Evolutionary conservation across 1,139 yeast species (phyloP).

Genomic region (Scheffersomyces segobiensis): DNA sequence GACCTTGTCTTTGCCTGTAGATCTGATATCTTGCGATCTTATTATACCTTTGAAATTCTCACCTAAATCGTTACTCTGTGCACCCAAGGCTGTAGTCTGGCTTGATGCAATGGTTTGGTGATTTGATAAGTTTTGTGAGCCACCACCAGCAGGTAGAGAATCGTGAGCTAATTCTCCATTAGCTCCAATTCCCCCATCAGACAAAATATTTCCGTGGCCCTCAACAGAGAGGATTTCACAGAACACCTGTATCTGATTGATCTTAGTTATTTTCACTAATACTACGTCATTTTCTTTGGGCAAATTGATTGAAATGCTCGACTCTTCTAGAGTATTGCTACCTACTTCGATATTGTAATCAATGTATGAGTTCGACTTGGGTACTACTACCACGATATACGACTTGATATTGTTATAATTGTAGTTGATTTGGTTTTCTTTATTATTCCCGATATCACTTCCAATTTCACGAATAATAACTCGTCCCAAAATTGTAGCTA

Average conservation of each 20-base stretch:
- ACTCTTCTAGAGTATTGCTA: constrained; percentile 14
- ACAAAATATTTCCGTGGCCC: constrained; percentile 54
- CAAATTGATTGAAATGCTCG: constrained; percentile 46
- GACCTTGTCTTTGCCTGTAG: constrained; percentile 88
- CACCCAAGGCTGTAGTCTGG: constrained; percentile 32
- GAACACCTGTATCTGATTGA: constrained; percentile 69
- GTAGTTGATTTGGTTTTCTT: constrained; percentile 14
- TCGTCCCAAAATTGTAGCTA: constrained; percentile 67
- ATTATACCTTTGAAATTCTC: constrained; percentile 91
- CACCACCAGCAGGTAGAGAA: constrained; percentile 48
- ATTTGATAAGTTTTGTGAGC: constrained; percentile 46
- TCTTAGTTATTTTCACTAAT: constrained; percentile 69
- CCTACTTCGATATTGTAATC: constrained; percentile 26
- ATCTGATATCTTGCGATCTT: constrained; percentile 83
- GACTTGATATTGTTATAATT: constrained; percentile 14
- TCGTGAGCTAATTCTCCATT: constrained; percentile 52
- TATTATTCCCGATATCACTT: constrained; percentile 11
- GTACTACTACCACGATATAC: constrained; percentile 32
- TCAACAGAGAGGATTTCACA: constrained; percentile 85
- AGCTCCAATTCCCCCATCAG: constrained; percentile 69
- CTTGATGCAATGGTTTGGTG: constrained; percentile 49
- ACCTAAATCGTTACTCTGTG: constrained; percentile 67
- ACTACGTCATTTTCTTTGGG: constrained; percentile 89
- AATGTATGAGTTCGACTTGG: constrained; percentile 32
- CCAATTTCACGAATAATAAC: constrained; percentile 35